A percentile compares a stretch with the other conserved stretches of the same genome.
Conservation (phyloP, 1,284 basidiomycete genomes). For the Ganoderma sinense region DNA sequence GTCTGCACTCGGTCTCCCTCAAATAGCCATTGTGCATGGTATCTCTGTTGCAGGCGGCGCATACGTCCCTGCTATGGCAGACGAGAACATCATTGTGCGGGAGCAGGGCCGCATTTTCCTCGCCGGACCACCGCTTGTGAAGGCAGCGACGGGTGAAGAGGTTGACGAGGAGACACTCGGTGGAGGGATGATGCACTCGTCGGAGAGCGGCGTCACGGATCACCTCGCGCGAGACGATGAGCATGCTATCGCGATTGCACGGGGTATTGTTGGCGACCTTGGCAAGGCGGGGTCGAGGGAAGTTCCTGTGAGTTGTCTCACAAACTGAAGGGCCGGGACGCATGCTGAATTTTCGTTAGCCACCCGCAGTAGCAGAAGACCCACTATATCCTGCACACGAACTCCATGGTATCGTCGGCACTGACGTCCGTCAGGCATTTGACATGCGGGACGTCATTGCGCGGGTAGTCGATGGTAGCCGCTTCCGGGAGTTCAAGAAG, state of each 20-base stretch:
- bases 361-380: conserved; percentile 64
- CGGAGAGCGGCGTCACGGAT: conserved; percentile 93
- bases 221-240: conserved; percentile 90
- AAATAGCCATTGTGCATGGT: conserved; percentile 93
- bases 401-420: conserved; percentile 91
- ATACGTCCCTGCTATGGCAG: conserved; percentile 97
- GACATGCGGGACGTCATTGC: conserved; percentile 96
- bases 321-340: not conserved
- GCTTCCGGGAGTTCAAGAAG: conserved; percentile 95
- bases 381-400: conserved; percentile 86
- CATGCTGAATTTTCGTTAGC: conserved; percentile 46
- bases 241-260: conserved; percentile 87
- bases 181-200: conserved; percentile 94
- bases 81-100: conserved; percentile 94
- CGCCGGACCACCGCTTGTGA: conserved; percentile 95
- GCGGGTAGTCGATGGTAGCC: conserved; percentile 89
- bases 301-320: conserved; percentile 50
- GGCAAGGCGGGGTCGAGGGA: conserved; percentile 64
- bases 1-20: conserved; percentile 90
- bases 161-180: conserved; percentile 94
- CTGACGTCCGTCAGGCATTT: conserved; percentile 87
- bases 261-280: conserved; percentile 84
- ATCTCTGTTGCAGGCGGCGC: conserved; percentile 93
- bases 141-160: conserved; percentile 93
- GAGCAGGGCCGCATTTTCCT: conserved; percentile 96